Base-by-base conservation (phyloP, 2,329 filamentous ascomycete genomes). In the Lojkania enalia region DNA sequence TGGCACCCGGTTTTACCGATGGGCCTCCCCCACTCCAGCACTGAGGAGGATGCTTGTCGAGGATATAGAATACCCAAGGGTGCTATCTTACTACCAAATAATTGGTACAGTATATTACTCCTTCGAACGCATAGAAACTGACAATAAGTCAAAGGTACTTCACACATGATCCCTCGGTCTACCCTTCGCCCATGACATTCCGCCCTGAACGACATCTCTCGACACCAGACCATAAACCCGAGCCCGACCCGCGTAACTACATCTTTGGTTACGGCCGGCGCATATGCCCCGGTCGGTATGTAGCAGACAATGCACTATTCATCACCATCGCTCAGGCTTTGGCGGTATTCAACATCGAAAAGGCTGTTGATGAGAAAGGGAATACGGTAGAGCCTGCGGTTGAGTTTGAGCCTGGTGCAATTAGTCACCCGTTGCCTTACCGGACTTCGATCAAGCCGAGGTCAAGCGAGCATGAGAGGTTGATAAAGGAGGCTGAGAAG, bases 281-380 rank as follows among this genome's bases (percentile, higher is more conserved):
- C 3, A 62, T 73, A n/a, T 77, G 73, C 40, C 70, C 71, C 0
- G 74, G 71, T 1, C 59, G 66, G 4, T 48, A 67, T n/a, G 56
- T 76, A 7, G 74, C 74, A 0, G 71, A 76, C n/a, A 61, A 61
- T 3, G 63, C 68, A 0, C 20, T 76, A 0, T 76, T 67, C 45
- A 46, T 75, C 9, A 71, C 54, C 13, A 66, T 75, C 15, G 74
- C 69, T 0, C 74, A 75, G 20, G 60, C 68, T 0, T 60, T 83
- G 1, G 69, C 79, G 0, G 73, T 72, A 0, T 81, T 82, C 38
- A 33, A 33, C 6, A 33, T 33, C 14, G 9, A 33, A 16, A 33
- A 33, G 14, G 9, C 30, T 6, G 30, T 33, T 16, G 30, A 33
- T 33, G 30, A 16, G 16, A 58, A 71, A 4, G 77, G 72, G 0